Evolutionary conservation across 495 filamentous ascomycete genomes (phyloP), one percentile per base, ranked within the genome.

Genomic region (Talaromyces trachyspermus): DNA sequence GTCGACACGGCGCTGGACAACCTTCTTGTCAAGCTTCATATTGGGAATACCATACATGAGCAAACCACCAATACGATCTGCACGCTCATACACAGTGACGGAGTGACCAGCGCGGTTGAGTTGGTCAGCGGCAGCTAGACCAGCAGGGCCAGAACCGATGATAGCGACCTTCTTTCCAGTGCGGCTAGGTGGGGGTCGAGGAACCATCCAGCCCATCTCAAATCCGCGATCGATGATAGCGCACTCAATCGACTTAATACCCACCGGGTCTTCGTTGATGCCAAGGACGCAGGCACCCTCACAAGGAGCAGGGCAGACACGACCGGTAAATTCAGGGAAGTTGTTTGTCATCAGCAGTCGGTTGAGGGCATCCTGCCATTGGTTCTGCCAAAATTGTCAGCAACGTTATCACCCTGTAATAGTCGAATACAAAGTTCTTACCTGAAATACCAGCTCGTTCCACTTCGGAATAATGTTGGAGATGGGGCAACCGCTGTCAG

Each of bases 391-490:
- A 30, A 30, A 6, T 30, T 7, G 27, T 30, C 12, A 30, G 27
- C 27, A 30, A 30, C 6, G 27, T 30, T 30, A 7, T 30, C 6
- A 30, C 6, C 27, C 6, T 7, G 27, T 7, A 30, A 30, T 30
- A 30, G n/a, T n/a, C n/a, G n/a, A n/a, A 30, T 30, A 12, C 6
- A 30, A 30, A 30, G 27, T 6, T 7, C 27, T 12, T 12, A 30
- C 27, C 27, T 26, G 39, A 72, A 96, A 96, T 0, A 96, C 83
- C 14, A 97, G 59, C 48, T 97, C 94, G 48, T 96, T 97, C 89
- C 89, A 99, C 61, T 99, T 99, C 36, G 92, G 92, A 61, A 99
- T 99, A 66, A 99, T 96, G 71, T 99, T 99, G 57, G 88, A 94
- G 68, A 99, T 96, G 0, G 92, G 92, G 64, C 92, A 99, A 42